These are phyloP conservation scores for Erysimum pusillum DNA, from an alignment of 441 rosid species.

Conservation along the genomic window DNA sequence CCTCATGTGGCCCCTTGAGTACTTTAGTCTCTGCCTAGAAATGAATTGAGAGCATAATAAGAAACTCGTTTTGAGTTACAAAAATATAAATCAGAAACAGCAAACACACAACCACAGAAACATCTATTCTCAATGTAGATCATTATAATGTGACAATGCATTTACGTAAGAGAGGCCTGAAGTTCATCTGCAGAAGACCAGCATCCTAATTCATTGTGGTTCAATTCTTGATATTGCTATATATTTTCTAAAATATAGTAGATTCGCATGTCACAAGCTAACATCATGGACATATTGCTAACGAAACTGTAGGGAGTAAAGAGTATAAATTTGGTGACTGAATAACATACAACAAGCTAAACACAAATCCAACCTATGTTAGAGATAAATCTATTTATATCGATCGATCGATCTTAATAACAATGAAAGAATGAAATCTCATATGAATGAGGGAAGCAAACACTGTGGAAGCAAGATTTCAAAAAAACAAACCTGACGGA, in stretches of 20 bases:
- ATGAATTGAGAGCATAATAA: slow-evolving; percentile 42
- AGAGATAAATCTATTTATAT: neutral
- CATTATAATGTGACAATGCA: neutral
- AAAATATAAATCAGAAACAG: neutral
- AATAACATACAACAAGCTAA: slow-evolving; percentile 3
- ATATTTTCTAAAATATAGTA: no score
- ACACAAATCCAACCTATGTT: slow-evolving; percentile 16
- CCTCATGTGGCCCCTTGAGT: slow-evolving; percentile 92
- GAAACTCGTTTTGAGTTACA: slow-evolving; percentile 4
- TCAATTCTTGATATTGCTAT: no score
- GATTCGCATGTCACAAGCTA: neutral
- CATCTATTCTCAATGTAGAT: slow-evolving; percentile 11
- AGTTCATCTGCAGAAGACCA: neutral
- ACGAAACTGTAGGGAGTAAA: neutral
- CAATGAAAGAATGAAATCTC: neutral
- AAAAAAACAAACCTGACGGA: slow-evolving; percentile 74
- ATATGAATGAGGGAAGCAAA: slow-evolving; percentile 1
- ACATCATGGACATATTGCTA: neutral
- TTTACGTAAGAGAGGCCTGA: no score
- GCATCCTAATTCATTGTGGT: neutral
- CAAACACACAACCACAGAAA: neutral
- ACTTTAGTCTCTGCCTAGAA: slow-evolving; percentile 91
- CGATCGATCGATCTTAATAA: neutral
- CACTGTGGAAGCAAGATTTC: neutral
- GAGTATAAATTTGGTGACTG: neutral